Conservation (phyloP, 495 filamentous ascomycete species). For the Daldinia grandis region DNA sequence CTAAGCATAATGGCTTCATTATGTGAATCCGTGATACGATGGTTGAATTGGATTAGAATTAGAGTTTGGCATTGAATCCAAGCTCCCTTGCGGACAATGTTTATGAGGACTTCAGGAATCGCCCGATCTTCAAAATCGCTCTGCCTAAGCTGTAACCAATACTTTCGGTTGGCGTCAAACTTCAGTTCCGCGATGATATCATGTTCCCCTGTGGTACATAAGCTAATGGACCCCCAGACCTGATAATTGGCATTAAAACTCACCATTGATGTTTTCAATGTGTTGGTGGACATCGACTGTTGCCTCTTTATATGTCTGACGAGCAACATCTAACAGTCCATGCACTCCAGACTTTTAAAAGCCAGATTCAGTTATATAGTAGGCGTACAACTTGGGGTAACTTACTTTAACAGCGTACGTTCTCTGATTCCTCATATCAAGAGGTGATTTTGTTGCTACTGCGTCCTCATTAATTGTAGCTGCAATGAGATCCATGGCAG, state of each 20-base stretch:
- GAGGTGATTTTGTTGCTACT: conserved; percentile 76
- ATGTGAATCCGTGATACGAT: conserved; percentile 78
- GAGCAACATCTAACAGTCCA: conserved; percentile 85
- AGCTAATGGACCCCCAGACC: not conserved
- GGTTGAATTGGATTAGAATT: conserved; percentile 78
- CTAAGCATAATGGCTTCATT: conserved; percentile 83
- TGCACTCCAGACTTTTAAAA: conserved; percentile 75
- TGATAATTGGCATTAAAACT: conserved; percentile 18
- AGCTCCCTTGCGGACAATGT: conserved; percentile 74
- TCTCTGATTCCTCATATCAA: conserved; percentile 90
- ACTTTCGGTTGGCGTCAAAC: conserved; percentile 79
- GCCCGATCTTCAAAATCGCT: conserved; percentile 68
- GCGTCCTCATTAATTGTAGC: conserved; percentile 82
- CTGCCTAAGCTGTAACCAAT: conserved; percentile 75
- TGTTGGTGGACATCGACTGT: conserved; percentile 79
- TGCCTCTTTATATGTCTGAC: conserved; percentile 85
- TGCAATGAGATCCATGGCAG: conserved; percentile 70
- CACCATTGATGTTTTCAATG: conserved; percentile 69
- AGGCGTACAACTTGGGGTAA: not conserved
- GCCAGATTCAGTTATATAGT: not conserved
- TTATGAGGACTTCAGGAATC: conserved; percentile 79
- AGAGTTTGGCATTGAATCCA: conserved; percentile 86
- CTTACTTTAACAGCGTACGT: conserved; percentile 88
- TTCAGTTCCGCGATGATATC: conserved; percentile 70
- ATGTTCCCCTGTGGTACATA: conserved; percentile 59